Percentiles rank a stretch among this genome's conserved stretches.
These are phyloP conservation scores for Tricholoma sp. DNA, from an alignment of 768 basidiomycete species.

Conservation along the genomic window DNA sequence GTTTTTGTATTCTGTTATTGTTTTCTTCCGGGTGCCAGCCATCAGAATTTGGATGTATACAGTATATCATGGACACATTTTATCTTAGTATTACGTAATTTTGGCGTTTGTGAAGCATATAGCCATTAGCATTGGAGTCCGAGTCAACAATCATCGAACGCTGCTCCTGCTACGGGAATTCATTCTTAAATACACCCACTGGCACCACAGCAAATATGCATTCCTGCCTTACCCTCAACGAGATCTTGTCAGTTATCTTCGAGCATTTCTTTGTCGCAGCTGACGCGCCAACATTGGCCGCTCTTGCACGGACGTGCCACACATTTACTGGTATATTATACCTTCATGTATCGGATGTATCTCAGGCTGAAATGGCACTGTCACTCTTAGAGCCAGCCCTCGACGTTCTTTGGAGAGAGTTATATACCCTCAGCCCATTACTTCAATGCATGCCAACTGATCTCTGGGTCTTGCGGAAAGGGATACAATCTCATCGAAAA, in stretches of 20 bases:
- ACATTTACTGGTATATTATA: constrained; percentile 1
- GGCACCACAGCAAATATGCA: background rate
- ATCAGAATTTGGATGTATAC: too few species aligned
- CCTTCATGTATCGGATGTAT: background rate
- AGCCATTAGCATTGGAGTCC: too few species aligned
- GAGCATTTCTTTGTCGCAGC: background rate
- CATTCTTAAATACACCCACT: background rate
- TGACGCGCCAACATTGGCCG: background rate
- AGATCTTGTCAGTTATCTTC: background rate
- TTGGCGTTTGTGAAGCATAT: too few species aligned
- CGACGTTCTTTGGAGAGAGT: background rate
- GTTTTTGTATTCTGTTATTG: too few species aligned
- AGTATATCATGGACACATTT: too few species aligned
- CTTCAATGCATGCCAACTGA: background rate
- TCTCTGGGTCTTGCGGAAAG: background rate
- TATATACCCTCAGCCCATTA: background rate
- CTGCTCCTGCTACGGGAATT: background rate
- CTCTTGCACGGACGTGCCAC: constrained; percentile 3
- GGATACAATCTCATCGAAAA: background rate
- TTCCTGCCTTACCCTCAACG: background rate
- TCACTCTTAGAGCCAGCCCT: background rate
- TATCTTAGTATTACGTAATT: too few species aligned
- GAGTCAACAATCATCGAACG: background rate
- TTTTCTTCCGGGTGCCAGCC: too few species aligned
- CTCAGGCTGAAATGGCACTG: background rate